Conservation (phyloP, 1,284 basidiomycete species). For the Ganoderma lucidum region DNA sequence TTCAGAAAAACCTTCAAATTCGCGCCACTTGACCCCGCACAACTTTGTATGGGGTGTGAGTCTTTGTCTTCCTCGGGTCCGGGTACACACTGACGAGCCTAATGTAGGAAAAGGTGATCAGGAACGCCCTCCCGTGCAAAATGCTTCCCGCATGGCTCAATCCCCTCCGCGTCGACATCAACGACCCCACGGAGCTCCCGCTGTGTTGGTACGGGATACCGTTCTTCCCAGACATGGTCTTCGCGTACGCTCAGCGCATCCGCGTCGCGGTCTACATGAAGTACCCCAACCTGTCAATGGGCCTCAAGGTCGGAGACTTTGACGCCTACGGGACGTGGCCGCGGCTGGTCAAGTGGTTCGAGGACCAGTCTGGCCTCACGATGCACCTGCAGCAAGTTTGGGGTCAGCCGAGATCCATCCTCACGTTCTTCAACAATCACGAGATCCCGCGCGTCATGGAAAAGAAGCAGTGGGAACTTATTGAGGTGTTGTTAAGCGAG, state of each 20-base stretch:
- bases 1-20: not conserved
- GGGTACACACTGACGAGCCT: not conserved
- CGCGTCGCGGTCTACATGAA: not conserved
- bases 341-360: not conserved
- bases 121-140: not conserved
- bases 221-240: not conserved
- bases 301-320: not conserved
- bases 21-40: not conserved
- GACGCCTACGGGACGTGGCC: not conserved
- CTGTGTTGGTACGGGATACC: not conserved
- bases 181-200: slow-evolving; percentile 1
- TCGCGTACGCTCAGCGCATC: not conserved
- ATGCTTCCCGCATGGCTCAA: not conserved
- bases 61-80: not conserved
- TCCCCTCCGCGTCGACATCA: not conserved
- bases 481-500: not conserved
- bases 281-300: not conserved
- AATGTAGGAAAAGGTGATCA: not conserved
- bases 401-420: not conserved
- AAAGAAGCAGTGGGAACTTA: not conserved
- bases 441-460: not conserved
- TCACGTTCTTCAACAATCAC: not conserved
- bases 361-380: not conserved
- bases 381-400: not conserved
- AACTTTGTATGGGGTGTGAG: not conserved